Evolutionary conservation across 2,329 filamentous ascomycete genomes (phyloP).

Genomic region (Pseudogymnoascus destructans): DNA sequence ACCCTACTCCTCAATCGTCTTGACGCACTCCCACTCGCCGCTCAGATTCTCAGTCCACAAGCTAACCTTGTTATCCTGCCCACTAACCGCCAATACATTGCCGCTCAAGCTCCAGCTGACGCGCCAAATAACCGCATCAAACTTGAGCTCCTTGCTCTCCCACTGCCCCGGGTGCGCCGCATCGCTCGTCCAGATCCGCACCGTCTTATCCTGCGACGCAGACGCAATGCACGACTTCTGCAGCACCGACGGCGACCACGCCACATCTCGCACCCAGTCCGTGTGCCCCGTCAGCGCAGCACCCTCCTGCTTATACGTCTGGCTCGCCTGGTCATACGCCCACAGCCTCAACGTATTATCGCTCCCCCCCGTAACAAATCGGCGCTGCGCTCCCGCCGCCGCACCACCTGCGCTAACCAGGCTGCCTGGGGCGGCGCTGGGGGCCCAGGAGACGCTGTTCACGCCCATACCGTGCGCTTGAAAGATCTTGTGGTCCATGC

Average conservation of each 20-base stretch:
- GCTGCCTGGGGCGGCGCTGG: constrained; percentile 69
- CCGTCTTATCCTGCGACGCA: constrained; percentile 91
- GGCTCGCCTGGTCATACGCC: constrained; percentile 56
- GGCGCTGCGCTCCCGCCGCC: constrained; percentile 50
- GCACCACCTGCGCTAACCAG: constrained; percentile 60
- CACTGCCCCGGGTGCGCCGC: constrained; percentile 56
- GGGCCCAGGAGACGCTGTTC: constrained; percentile 93
- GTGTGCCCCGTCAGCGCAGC: constrained; percentile 65
- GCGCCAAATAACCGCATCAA: constrained; percentile 84
- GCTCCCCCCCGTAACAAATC: constrained; percentile 88
- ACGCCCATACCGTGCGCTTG: constrained; percentile 86
- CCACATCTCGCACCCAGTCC: constrained; percentile 96
- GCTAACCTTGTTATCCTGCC: constrained; percentile 90
- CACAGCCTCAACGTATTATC: constrained; percentile 93
- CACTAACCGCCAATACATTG: constrained; percentile 87
- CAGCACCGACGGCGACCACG: constrained; percentile 90
- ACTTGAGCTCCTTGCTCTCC: constrained; percentile 73
- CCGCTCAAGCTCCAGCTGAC: constrained; percentile 97
- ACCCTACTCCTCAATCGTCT: constrained; percentile 77
- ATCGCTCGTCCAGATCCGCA: constrained; percentile 89
- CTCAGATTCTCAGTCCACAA: constrained; percentile 97
- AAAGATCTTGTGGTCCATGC: constrained; percentile 81
- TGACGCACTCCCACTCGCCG: constrained; percentile 94
- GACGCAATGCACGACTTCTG: constrained; percentile 95
- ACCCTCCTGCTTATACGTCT: constrained; percentile 48